Percentiles rank a stretch among this genome's conserved stretches.
These are phyloP conservation scores for Teunomyces barrocoloradensis DNA, from an alignment of 805 yeast species.

Conservation along the genomic window DNA sequence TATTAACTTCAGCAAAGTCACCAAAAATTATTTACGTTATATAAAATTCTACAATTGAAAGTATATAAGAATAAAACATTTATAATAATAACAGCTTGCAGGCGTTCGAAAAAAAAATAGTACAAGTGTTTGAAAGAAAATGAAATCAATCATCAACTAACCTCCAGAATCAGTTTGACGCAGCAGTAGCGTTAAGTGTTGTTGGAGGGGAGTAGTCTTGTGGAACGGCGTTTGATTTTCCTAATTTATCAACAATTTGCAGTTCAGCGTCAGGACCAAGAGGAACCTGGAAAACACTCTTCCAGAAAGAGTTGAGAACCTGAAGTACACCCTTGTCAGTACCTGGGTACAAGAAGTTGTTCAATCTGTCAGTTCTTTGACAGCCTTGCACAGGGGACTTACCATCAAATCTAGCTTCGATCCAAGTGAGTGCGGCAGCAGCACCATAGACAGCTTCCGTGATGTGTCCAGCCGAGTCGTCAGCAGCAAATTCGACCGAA, in stretches of 20 bases:
- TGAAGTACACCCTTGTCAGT: constrained; percentile 10
- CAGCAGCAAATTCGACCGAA: constrained; percentile 9
- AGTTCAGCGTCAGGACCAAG: neutral
- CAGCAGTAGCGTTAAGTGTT: neutral
- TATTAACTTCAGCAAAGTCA: too few relatives aligned
- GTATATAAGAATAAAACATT: too few relatives aligned
- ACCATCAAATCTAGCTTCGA: constrained; percentile 16
- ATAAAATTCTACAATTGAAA: too few relatives aligned
- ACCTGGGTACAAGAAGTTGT: constrained; percentile 45
- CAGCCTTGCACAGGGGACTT: constrained; percentile 16
- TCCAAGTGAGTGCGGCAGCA: constrained; percentile 17
- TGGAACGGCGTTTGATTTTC: neutral
- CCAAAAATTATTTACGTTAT: too few relatives aligned
- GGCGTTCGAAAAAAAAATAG: too few relatives aligned
- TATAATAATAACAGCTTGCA: too few relatives aligned
- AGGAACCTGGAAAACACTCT: neutral
- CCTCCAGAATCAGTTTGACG: too few relatives aligned
- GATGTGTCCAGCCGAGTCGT: constrained; percentile 13
- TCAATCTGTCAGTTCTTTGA: constrained; percentile 38
- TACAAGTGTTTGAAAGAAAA: too few relatives aligned
- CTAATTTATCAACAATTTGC: neutral
- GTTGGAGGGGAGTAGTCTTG: neutral
- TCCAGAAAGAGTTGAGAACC: neutral
- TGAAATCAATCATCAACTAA: too few relatives aligned
- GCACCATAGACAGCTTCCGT: constrained; percentile 14